Percentiles rank a stretch among this genome's conserved stretches.
Conservation (phyloP, 2,329 filamentous ascomycete species). For the Xylaria sp. region DNA sequence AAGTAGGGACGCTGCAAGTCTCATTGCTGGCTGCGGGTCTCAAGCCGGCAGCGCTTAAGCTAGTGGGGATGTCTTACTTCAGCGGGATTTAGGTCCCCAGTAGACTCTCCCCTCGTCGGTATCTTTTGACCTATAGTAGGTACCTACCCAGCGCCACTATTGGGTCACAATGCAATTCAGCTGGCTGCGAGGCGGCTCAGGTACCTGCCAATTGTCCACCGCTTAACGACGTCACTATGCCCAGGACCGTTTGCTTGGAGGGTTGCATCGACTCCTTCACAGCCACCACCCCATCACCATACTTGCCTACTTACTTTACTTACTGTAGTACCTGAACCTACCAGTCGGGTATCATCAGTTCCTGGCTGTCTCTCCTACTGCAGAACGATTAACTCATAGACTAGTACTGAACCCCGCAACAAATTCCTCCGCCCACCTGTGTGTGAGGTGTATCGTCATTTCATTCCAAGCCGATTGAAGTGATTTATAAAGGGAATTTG, state of each 20-base stretch:
- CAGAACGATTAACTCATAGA: not conserved
- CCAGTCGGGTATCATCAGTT: slow-evolving; percentile 5
- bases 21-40: slow-evolving; percentile 25
- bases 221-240: slow-evolving; percentile 27
- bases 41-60: slow-evolving; percentile 10
- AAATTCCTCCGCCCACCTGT: slow-evolving; percentile 29
- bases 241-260: not conserved
- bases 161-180: slow-evolving; percentile 17
- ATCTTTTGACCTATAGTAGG: too few species aligned
- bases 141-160: slow-evolving; percentile 2
- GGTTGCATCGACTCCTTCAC: slow-evolving; percentile 27
- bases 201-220: slow-evolving; percentile 3
- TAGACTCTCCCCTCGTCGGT: not conserved
- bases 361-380: slow-evolving; percentile 27
- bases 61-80: slow-evolving; percentile 14
- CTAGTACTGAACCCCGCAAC: slow-evolving; percentile 22
- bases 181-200: slow-evolving; percentile 10
- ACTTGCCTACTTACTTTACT: not conserved
- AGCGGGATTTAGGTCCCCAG: slow-evolving; percentile 5
- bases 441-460: slow-evolving; percentile 1
- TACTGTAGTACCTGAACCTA: not conserved
- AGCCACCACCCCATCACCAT: slow-evolving; percentile 21
- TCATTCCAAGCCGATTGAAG: slow-evolving; percentile 5
- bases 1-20: slow-evolving; percentile 33
- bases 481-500: not conserved